Percentiles rank a stretch among this genome's conserved stretches.
Conservation (phyloP, 2,329 filamentous ascomycete genomes). For the Colletotrichum cordylinicola region DNA sequence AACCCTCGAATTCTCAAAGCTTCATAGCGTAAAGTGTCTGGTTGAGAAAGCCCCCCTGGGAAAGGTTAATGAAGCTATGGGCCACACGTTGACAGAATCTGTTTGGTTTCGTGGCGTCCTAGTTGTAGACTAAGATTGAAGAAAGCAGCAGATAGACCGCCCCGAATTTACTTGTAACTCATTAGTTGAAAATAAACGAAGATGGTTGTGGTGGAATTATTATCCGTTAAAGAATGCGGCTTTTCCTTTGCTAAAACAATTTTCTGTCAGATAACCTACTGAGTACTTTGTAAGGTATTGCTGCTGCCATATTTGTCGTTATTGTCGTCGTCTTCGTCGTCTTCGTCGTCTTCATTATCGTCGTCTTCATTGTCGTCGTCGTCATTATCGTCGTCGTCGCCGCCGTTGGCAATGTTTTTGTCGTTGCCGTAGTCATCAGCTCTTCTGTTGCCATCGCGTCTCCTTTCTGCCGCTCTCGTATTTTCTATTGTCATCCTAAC, state of each 20-base stretch:
- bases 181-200: neutral
- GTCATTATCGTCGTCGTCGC: neutral
- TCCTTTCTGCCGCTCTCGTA: neutral
- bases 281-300: too few relatives aligned
- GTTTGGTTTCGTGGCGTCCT: conserved; percentile 53
- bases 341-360: too few relatives aligned
- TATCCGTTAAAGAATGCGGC: accelerated
- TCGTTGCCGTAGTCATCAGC: too few relatives aligned
- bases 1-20: conserved; percentile 68
- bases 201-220: neutral
- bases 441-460: too few relatives aligned
- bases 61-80: conserved; percentile 50
- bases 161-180: accelerated
- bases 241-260: neutral
- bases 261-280: too few relatives aligned
- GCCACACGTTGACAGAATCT: conserved; percentile 43
- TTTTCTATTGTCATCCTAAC: too few relatives aligned
- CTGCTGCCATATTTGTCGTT: too few relatives aligned
- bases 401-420: too few relatives aligned
- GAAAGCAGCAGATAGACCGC: accelerated
- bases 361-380: too few relatives aligned
- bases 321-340: too few relatives aligned
- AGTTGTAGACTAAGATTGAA: conserved; percentile 36
- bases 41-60: conserved; percentile 68
- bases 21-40: conserved; percentile 68